Percentiles rank a stretch among this genome's conserved stretches.
Conservation (phyloP, 2,329 filamentous ascomycete genomes). For the Neofusicoccum ribis region DNA sequence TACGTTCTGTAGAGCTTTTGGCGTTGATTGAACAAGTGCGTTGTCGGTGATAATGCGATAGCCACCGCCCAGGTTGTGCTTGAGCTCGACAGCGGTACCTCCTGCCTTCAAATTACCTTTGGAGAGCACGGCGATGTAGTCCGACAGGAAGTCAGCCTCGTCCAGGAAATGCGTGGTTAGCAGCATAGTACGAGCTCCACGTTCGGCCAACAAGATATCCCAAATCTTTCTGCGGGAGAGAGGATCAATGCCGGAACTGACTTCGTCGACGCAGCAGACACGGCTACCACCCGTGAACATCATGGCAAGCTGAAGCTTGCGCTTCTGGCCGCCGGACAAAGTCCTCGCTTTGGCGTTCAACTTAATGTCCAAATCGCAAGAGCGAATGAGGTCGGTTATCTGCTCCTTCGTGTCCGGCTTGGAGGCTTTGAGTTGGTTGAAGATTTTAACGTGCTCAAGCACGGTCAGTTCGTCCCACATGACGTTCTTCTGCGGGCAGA, state of each 20-base stretch:
- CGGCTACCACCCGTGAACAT: constrained; percentile 90
- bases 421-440: constrained; percentile 76
- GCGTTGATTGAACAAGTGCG: neutral
- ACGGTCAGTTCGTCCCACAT: constrained; percentile 89
- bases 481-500: constrained; percentile 92
- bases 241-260: constrained; percentile 84
- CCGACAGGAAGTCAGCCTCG: constrained; percentile 85
- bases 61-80: constrained; percentile 77
- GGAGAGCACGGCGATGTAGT: constrained; percentile 85
- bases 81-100: constrained; percentile 83
- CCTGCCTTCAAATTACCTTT: constrained; percentile 79
- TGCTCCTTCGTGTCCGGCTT: constrained; percentile 58
- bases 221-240: constrained; percentile 86
- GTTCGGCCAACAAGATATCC: constrained; percentile 86
- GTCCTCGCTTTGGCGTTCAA: constrained; percentile 70
- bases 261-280: constrained; percentile 89
- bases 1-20: constrained; percentile 13
- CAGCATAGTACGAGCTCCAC: constrained; percentile 78
- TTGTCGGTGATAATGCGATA: constrained; percentile 64
- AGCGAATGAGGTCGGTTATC: constrained; percentile 63
- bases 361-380: constrained; percentile 76
- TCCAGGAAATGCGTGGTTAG: constrained; percentile 93
- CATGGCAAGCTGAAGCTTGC: constrained; percentile 89
- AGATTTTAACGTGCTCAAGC: constrained; percentile 79
- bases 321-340: constrained; percentile 86